Percentiles rank a stretch among this genome's conserved stretches.
These are phyloP conservation scores for Silene uniflora DNA, from an alignment of 148 eudicot species.

Conservation along the genomic window DNA sequence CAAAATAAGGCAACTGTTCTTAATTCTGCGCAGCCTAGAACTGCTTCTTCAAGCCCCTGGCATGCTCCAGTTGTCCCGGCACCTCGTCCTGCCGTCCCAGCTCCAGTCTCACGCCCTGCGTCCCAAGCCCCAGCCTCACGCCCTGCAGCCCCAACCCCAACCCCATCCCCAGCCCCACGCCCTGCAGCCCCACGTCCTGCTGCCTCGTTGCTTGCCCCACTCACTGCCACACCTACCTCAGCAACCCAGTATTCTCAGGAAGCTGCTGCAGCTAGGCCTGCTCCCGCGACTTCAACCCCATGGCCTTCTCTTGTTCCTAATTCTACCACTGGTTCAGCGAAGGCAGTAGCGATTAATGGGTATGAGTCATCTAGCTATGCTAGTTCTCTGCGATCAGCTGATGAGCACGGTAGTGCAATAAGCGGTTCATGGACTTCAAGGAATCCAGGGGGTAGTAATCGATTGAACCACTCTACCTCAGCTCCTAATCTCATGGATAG, in stretches of 20 bases:
- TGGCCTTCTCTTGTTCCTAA: conserved; percentile 26
- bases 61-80: conserved; percentile 23
- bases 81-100: conserved; percentile 18
- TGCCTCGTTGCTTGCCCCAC: not conserved
- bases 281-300: conserved; percentile 13
- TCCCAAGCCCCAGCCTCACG: conserved; percentile 18
- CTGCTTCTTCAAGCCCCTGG: conserved; percentile 30
- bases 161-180: conserved; percentile 14
- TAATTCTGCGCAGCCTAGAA: conserved; percentile 52
- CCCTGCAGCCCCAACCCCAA: conserved; percentile 18
- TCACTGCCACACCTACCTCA: not conserved
- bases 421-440: conserved; percentile 40
- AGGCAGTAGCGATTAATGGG: conserved; percentile 26
- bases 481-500: conserved; percentile 55
- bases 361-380: conserved; percentile 46
- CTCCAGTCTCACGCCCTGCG: conserved; percentile 22
- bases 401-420: conserved; percentile 25
- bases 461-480: conserved; percentile 62
- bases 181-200: not conserved
- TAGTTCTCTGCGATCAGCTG: conserved; percentile 36
- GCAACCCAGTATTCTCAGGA: conserved; percentile 18
- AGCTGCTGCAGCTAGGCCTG: conserved; percentile 25
- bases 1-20: conserved; percentile 36
- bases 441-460: conserved; percentile 33
- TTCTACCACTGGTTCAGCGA: conserved; percentile 40